Conservation (phyloP, 2,329 filamentous ascomycete species). For the Lecanosticta acicola region DNA sequence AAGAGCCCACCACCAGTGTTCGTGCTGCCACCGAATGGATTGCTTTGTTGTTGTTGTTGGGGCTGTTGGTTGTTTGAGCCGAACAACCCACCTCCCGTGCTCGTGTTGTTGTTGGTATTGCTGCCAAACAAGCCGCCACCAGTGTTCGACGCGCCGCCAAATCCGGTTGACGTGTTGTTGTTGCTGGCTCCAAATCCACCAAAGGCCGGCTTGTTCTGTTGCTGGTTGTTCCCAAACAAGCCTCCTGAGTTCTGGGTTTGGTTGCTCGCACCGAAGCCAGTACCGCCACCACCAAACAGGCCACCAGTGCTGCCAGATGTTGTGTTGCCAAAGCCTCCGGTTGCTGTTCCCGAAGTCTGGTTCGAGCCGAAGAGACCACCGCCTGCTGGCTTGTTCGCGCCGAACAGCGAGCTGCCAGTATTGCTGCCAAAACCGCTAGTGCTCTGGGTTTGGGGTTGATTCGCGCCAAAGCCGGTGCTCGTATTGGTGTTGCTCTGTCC, state of each 20-base stretch:
- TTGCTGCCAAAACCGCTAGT: constrained; percentile 33
- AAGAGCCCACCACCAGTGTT: constrained; percentile 36
- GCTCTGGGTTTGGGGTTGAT: constrained; percentile 27
- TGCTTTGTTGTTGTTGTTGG: constrained; percentile 20
- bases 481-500: constrained; percentile 26
- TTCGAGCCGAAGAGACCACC: constrained; percentile 32
- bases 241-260: constrained; percentile 30
- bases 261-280: constrained; percentile 39
- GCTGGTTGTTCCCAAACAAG: constrained; percentile 34
- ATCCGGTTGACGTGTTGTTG: constrained; percentile 29
- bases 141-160: constrained; percentile 29
- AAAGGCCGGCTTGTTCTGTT: constrained; percentile 25
- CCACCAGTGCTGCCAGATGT: constrained; percentile 24
- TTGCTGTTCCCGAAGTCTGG: constrained; percentile 24
- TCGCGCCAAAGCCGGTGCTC: constrained; percentile 37
- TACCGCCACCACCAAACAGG: constrained; percentile 28
- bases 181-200: constrained; percentile 12
- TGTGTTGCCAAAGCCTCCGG: constrained; percentile 37
- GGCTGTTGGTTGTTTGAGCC: constrained; percentile 20
- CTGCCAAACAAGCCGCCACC: constrained; percentile 21
- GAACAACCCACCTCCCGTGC: constrained; percentile 20
- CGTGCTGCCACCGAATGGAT: constrained; percentile 36
- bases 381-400: no score
- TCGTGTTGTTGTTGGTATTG: constrained; percentile 25
- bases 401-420: no score